Conservation (phyloP, 441 rosid species). For the Erysimum cheiri region DNA sequence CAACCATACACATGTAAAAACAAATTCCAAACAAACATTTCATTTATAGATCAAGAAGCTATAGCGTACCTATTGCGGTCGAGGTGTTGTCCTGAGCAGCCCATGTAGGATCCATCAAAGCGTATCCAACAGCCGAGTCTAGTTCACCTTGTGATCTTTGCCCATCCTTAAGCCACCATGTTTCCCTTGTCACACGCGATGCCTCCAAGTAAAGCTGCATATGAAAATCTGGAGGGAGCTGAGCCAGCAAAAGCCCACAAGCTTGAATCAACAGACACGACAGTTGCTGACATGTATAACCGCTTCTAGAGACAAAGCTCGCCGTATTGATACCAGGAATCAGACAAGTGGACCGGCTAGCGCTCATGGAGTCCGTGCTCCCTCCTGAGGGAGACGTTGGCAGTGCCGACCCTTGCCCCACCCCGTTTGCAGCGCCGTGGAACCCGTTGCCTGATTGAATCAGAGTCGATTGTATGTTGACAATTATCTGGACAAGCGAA, state of each 20-base stretch:
- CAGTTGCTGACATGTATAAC: conserved; percentile 93
- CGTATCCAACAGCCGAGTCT: conserved; percentile 92
- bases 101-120: conserved; percentile 97
- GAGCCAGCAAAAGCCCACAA: conserved; percentile 93
- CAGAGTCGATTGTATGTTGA: conserved; percentile 89
- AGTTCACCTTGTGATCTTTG: conserved; percentile 79
- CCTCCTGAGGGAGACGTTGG: conserved; percentile 98
- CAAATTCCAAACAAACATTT: conserved; percentile 15
- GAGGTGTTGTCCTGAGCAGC: conserved; percentile 99
- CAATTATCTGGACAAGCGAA: conserved; percentile 86
- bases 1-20: conserved; percentile 22
- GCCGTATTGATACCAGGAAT: conserved; percentile 83
- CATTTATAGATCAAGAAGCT: conserved; percentile 28
- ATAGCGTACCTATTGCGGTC: conserved; percentile 81
- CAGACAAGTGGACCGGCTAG: conserved; percentile 79
- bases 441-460: conserved; percentile 90
- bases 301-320: conserved; percentile 90
- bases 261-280: conserved; percentile 97
- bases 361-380: conserved; percentile 91
- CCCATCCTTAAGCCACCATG: conserved; percentile 95
- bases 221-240: conserved; percentile 91
- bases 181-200: conserved; percentile 76
- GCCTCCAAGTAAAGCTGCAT: conserved; percentile 84
- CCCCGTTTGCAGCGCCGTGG: conserved; percentile 73
- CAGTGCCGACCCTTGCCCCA: conserved; percentile 75